Percentiles rank a stretch among this genome's conserved stretches.
These are phyloP conservation scores for Pythium aquatile DNA, from an alignment of 352 stramenopile genomes.

Conservation along the genomic window DNA sequence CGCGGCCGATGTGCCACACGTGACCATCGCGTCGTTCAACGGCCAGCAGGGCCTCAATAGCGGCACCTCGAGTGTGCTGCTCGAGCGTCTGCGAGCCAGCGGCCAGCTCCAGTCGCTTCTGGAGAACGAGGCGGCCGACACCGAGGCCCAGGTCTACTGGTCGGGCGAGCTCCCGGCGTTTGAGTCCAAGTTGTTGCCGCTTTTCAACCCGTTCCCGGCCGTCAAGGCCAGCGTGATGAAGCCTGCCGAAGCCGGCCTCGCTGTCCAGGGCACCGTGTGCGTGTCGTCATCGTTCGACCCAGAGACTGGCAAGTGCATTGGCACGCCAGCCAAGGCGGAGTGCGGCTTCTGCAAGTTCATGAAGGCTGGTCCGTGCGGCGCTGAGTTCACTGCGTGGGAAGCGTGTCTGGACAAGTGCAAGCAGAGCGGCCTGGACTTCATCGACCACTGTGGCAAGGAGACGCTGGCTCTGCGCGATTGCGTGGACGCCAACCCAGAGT, in stretches of 20 bases:
- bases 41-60: conserved; percentile 43
- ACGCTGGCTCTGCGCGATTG: conserved; percentile 82
- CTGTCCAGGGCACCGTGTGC: conserved; percentile 64
- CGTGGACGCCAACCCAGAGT: conserved; percentile 86
- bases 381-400: conserved; percentile 81
- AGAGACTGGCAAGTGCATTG: conserved; percentile 43
- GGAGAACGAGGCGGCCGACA: conserved; percentile 22
- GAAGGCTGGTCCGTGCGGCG: conserved; percentile 83
- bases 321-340: conserved; percentile 59
- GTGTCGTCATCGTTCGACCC: conserved; percentile 65
- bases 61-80: conserved; percentile 68
- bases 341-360: conserved; percentile 91
- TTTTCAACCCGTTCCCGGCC: conserved; percentile 81
- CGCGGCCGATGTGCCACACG: conserved; percentile 46
- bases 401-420: conserved; percentile 79
- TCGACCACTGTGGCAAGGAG: conserved; percentile 72
- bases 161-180: conserved; percentile 65
- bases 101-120: conserved; percentile 59
- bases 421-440: conserved; percentile 68
- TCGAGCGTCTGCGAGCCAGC: conserved; percentile 69
- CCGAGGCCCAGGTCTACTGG: conserved; percentile 34
- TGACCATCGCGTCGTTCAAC: conserved; percentile 57
- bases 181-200: conserved; percentile 63
- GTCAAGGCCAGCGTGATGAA: conserved; percentile 39
- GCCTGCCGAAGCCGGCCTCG: conserved; percentile 21